phyloP scores from a whole-genome alignment of 2,329 filamentous ascomycete genomes.

The Aspergillus fijiensis region DNA sequence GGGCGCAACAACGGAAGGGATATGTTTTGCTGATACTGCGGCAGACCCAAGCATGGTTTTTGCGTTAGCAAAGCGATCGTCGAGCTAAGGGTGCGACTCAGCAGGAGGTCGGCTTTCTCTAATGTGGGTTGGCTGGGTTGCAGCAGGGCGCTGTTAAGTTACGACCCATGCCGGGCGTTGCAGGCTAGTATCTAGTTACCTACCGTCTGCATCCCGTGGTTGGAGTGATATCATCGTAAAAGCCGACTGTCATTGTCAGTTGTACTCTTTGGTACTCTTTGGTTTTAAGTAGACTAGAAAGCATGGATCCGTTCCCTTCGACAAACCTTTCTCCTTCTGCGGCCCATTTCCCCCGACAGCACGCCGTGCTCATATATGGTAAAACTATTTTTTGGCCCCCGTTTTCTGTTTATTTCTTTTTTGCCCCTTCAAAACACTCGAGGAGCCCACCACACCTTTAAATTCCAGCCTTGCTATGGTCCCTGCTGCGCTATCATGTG shows the following conservation, averaged over 20 bases:
- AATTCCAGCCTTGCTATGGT: constrained; percentile 7
- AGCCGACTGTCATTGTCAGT: neutral
- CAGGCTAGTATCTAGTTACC: constrained; percentile 3
- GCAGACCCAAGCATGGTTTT: constrained; percentile 43
- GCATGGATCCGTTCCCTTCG: neutral
- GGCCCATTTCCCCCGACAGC: neutral
- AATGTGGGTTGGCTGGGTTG: neutral
- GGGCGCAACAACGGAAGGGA: constrained; percentile 45
- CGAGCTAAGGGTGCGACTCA: neutral
- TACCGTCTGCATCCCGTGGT: neutral
- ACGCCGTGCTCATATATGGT: neutral
- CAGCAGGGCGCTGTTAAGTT: neutral
- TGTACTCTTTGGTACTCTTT: neutral
- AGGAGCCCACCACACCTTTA: constrained; percentile 1
- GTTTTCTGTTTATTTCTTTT: neutral
- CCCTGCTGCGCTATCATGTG: constrained; percentile 14
- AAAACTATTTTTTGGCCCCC: neutral
- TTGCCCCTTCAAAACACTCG: neutral
- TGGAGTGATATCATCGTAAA: neutral
- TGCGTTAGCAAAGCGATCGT: constrained; percentile 24
- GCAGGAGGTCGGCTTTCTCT: neutral
- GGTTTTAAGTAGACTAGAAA: neutral
- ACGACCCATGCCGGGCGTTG: constrained; percentile 5
- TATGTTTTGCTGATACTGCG: constrained; percentile 49
- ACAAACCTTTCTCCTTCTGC: neutral